Evolutionary conservation across 2,329 filamentous ascomycete genomes (phyloP), one percentile per base, ranked within the genome.

Genomic region (Ophiostoma angusticollis): DNA sequence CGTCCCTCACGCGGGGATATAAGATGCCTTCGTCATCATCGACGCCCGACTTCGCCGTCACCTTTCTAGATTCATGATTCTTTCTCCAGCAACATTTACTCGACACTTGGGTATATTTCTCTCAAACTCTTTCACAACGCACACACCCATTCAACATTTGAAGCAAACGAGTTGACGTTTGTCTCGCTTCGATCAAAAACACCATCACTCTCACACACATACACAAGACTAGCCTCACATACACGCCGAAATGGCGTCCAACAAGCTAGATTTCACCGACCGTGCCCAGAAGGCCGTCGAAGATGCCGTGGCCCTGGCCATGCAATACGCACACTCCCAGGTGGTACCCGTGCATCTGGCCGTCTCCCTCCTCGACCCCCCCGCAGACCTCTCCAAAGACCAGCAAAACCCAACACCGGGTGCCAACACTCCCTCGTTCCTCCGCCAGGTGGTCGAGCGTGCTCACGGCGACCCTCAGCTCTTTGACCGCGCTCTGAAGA

Each of bases 381-480:
- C 78, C 13, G 70, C 76, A 44, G 82, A 85, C 58, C 74, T 70
- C 50, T 85, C 81, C 50, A 87, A 84, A 58, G 83, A 91, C 56
- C 83, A 85, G 59, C 84, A 84, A 62, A 85, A 89, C 54, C 68
- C 70, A 5, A 75, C 80, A 19, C 71, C 81, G 39, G 70, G 63
- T 11, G 53, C 75, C 25, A 65, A 70, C 22, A 62, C 74, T 16
- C 42, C 42, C 49, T 84, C 87, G n/a, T 74, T 98, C 39, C 93
- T 96, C 68, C 78, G 84, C 49, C 91, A 98, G 62, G 89, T 95
- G 41, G 70, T 98, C 45, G 89, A 98, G 62, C 78, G 84, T 53
- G 89, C 91, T 35, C 84, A 93, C 62, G 91, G 91, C 54, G 91
- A 98, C 58, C 74, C 84, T 35, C 89, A 96, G 60, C 68, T 81